These are phyloP conservation scores for Neurospora sp. DNA, from an alignment of 495 filamentous ascomycete species.

Conservation along the genomic window DNA sequence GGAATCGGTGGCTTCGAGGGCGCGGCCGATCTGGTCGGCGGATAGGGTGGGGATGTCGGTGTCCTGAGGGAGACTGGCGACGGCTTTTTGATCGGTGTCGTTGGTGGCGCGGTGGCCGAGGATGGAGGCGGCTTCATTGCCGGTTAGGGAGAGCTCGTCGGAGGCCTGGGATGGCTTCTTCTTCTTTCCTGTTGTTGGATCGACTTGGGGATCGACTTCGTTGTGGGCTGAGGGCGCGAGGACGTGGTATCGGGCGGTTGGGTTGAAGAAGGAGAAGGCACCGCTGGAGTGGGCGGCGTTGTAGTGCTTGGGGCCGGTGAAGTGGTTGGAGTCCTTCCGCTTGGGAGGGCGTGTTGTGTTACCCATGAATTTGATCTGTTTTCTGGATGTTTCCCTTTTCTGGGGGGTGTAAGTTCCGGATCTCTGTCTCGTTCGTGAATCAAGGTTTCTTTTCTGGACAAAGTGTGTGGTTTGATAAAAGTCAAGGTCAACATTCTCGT, in stretches of 20 bases:
- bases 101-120: not conserved
- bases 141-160: not conserved
- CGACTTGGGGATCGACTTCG: not conserved
- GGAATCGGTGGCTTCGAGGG: not conserved
- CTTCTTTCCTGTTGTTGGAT: not conserved
- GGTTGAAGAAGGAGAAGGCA: slow-evolving; percentile 16
- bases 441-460: not conserved
- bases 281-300: slow-evolving; percentile 2
- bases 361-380: not conserved
- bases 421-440: not conserved
- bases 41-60: not conserved
- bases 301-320: not conserved
- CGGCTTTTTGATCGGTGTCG: not conserved
- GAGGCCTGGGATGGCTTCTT: not conserved
- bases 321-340: slow-evolving; percentile 1
- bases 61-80: not conserved
- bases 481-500: not conserved
- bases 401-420: not conserved
- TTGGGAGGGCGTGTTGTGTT: not conserved
- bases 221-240: not conserved
- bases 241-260: slow-evolving; percentile 13
- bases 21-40: not conserved
- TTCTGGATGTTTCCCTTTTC: not conserved
- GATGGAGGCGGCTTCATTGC: not conserved
- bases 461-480: not conserved